Evolutionary conservation across 805 yeast species (phyloP), one percentile per base, ranked within the genome.

Genomic region (Candida krabiensis): DNA sequence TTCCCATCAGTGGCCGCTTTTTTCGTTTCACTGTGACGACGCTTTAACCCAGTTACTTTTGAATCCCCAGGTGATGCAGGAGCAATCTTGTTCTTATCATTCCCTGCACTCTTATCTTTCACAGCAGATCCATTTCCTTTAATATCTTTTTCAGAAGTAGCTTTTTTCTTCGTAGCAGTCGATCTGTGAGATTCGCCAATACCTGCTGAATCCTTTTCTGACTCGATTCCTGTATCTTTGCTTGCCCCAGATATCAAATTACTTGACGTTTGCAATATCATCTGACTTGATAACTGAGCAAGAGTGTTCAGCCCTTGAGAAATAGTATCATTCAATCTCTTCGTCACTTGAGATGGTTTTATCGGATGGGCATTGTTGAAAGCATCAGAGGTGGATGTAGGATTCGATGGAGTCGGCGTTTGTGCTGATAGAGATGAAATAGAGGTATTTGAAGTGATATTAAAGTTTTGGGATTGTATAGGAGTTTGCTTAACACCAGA

Each of bases 291-390:
- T 12, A 21, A 11, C 17, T 28, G 33, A 16, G 38, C 14, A 6
- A 21, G 19, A 29, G 32, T 16, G 22, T 15, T 29, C 18, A 29
- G 21, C 9, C 22, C 17, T 11, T 21, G 24, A 9, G 32, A n/a
- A 8, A 16, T 38, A 12, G 43, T 22, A n/a, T 44, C 48, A 25
- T 43, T 43, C 17, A 43, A 35, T 18, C 37, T 43, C 17, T 38
- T 26, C 1, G 47, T 43, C 28, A 43, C 44, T 29, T 43, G 47
- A 2, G 47, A 43, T 18, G 47, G 47, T 19, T 35, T 43, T 28
- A 43, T 27, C 5, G 43, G 47, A 19, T 36, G 37, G 15, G 22
- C 28, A 8, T 28, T 33, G 24, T 31, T 33, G 24, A 41, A 37
- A 9, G 46, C 30, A n/a, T n/a, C n/a, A 4, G 41, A n/a, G 16